These are phyloP conservation scores for Salvia hispanica DNA, from an alignment of 257 asterid species.

Conservation along the genomic window DNA sequence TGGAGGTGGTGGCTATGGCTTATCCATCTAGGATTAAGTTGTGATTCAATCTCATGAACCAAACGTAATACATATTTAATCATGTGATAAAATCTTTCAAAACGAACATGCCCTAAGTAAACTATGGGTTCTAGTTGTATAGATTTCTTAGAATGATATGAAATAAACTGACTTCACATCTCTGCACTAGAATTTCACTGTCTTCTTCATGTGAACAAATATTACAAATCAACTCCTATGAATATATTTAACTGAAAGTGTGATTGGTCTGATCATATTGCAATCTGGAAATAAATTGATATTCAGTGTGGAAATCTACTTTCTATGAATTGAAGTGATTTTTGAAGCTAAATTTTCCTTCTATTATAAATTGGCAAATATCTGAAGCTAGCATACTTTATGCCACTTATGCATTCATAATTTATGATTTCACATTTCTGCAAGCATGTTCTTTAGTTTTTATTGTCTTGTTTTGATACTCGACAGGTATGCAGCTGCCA, in stretches of 20 bases:
- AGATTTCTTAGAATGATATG: not conserved
- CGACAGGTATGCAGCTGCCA: constrained; percentile 74
- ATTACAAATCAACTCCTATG: too few species aligned
- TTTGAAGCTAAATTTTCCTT: not conserved
- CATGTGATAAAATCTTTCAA: too few species aligned
- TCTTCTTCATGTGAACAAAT: not conserved
- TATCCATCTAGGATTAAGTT: too few species aligned
- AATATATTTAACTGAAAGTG: too few species aligned
- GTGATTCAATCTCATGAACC: too few species aligned
- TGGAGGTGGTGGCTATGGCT: too few species aligned
- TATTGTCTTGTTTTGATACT: constrained; percentile 21
- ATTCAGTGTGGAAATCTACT: not conserved
- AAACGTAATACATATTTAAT: too few species aligned
- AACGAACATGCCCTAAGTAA: not conserved
- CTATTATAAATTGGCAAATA: not conserved
- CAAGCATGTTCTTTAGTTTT: not conserved
- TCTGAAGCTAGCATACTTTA: not conserved
- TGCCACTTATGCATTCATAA: not conserved
- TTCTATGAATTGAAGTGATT: not conserved
- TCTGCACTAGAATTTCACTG: not conserved
- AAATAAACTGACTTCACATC: not conserved
- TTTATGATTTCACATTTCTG: constrained; percentile 4
- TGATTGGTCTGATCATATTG: not conserved
- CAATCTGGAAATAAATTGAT: not conserved
- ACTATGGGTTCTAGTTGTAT: not conserved